These are phyloP conservation scores for Rosa rugosa DNA, from an alignment of 306 rosid species.

Conservation along the genomic window DNA sequence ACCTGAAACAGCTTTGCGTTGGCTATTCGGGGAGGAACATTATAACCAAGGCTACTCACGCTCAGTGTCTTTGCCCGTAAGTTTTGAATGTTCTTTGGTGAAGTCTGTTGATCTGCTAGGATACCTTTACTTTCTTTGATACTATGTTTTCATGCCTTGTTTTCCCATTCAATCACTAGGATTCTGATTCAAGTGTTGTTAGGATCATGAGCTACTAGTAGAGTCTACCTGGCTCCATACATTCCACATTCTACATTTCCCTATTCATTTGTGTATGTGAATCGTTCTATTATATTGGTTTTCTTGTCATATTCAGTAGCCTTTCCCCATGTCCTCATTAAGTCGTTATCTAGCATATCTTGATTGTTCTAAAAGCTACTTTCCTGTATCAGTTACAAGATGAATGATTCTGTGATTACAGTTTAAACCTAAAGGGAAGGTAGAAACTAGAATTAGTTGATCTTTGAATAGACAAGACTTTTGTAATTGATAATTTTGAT, in stretches of 20 bases:
- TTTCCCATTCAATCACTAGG: background rate
- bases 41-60: slow-evolving; percentile 34
- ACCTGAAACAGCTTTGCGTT: slow-evolving; percentile 28
- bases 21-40: slow-evolving; percentile 32
- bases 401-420: background rate
- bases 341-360: background rate
- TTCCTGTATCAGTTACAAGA: background rate
- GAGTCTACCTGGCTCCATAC: background rate
- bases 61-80: slow-evolving; percentile 53
- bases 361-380: background rate
- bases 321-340: background rate
- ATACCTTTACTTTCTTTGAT: background rate
- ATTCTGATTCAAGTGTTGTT: background rate
- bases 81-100: slow-evolving; percentile 14
- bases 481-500: background rate
- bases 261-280: background rate
- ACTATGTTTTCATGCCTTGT: slow-evolving; percentile 1
- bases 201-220: background rate
- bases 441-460: background rate
- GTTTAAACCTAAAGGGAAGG: background rate
- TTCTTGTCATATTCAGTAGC: background rate
- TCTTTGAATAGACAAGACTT: background rate
- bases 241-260: background rate
- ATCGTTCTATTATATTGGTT: background rate
- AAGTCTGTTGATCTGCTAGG: background rate